Base-by-base conservation (phyloP, 305 asterid species). In the Solanum aculeatissimum region DNA sequence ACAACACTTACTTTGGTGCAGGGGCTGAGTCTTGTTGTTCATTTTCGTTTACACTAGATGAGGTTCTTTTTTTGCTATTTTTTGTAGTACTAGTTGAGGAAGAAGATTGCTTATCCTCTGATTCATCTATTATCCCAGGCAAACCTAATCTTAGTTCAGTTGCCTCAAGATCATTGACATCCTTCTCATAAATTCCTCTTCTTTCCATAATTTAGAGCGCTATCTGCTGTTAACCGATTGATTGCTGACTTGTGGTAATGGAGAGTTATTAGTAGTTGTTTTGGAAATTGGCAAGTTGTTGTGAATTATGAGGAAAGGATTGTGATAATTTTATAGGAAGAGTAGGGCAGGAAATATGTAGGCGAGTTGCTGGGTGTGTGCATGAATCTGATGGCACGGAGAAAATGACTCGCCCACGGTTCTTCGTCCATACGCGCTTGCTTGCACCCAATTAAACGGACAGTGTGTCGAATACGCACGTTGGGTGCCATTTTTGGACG, bases 91-190 rank as follows among this genome's bases (percentile, higher is more conserved):
- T 49, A 77, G 54, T 42, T 63, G 85, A 86, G 86, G 12, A 38
- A 27, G 84, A 79, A 40, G 86, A 57, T 32, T 81, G 85, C 29
- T 83, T 82, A 43, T 78, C 88, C 2, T 81, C 88, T 3, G 88
- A 66, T 83, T 87, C 91, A 18, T 83, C 83, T 23, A 86, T 86
- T 66, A 58, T 58, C 32, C 97, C 97, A 14, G 97, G 95, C 35
- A 93, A 85, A 19, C 92, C 95, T 69, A 93, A 75, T 88, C 90
- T 88, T 60, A 93, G 45, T 35, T 93, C 94, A 68, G 94, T 93
- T 83, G 91, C 94, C 83, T 88, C 86, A 38, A 91, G 88, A 27
- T 66, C 74, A 66, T 77, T 77, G 43, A 77, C 27, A 89, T 84
- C 93, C 78, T 45, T 87, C 55, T 87, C 90, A 40, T 23, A 81